Percentiles rank a stretch among this genome's conserved stretches.
phyloP scores from a whole-genome alignment of 1,284 basidiomycete genomes.

The Cutaneotrichosporon sp. region DNA sequence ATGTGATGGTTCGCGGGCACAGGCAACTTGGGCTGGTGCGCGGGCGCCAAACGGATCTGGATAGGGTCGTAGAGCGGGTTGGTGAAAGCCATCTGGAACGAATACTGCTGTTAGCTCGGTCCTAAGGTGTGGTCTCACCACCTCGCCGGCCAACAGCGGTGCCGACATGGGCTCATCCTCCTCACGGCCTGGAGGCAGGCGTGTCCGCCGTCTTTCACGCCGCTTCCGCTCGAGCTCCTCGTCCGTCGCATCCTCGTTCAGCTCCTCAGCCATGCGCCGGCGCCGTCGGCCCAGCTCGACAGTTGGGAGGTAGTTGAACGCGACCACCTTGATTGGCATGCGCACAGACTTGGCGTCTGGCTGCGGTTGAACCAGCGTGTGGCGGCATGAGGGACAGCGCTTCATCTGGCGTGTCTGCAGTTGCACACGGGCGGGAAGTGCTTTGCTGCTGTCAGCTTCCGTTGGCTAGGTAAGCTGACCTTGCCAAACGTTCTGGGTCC shows the following conservation, averaged over 20 bases:
- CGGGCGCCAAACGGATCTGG: slow-evolving; percentile 66
- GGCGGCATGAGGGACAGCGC: slow-evolving; percentile 82
- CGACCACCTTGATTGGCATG: slow-evolving; percentile 96
- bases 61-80: slow-evolving; percentile 95
- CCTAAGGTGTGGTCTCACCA: slow-evolving; percentile 24
- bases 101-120: slow-evolving; percentile 56
- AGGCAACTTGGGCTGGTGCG: slow-evolving; percentile 60
- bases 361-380: slow-evolving; percentile 97
- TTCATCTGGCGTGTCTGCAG: slow-evolving; percentile 91
- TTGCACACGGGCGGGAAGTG: slow-evolving; percentile 78
- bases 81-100: slow-evolving; percentile 82
- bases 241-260: slow-evolving; percentile 14
- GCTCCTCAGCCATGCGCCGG: slow-evolving; percentile 24
- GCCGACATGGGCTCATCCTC: slow-evolving; percentile 36
- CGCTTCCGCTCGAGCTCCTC: slow-evolving; percentile 13
- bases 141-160: slow-evolving; percentile 35
- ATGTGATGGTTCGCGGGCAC: slow-evolving; percentile 48
- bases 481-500: slow-evolving; percentile 64
- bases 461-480: slow-evolving; percentile 55
- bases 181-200: slow-evolving; percentile 6
- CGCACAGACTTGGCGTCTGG: slow-evolving; percentile 94
- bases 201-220: slow-evolving; percentile 10
- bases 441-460: slow-evolving; percentile 16
- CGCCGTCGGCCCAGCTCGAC: slow-evolving; percentile 64
- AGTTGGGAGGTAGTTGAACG: slow-evolving; percentile 86